Conservation (phyloP, 495 filamentous ascomycete species). For the Polyplosphaeria fusca region DNA sequence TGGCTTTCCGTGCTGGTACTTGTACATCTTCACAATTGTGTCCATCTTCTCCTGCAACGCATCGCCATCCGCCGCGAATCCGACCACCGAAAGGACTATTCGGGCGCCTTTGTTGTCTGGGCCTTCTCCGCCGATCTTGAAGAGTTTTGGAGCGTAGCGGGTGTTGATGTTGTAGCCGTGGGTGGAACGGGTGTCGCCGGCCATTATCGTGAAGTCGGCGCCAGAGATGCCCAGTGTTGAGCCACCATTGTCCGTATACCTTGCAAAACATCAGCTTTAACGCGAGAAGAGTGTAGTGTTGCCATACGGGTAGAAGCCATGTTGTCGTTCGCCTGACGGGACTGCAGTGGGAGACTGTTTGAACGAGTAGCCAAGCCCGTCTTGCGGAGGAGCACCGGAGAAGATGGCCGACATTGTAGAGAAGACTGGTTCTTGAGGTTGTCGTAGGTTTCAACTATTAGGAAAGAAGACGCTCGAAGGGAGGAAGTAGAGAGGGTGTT, state of each 20-base stretch:
- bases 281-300: slow-evolving; percentile 23
- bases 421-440: neutral
- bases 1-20: slow-evolving; percentile 86
- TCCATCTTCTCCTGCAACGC: slow-evolving; percentile 88
- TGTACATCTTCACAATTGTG: slow-evolving; percentile 92
- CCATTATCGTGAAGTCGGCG: slow-evolving; percentile 88
- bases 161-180: slow-evolving; percentile 98
- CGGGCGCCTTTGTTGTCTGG: slow-evolving; percentile 77
- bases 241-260: slow-evolving; percentile 96
- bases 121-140: slow-evolving; percentile 88
- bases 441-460: neutral
- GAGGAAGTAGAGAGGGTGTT: neutral
- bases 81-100: slow-evolving; percentile 87
- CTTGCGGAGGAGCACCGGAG: slow-evolving; percentile 34
- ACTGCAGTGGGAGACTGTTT: slow-evolving; percentile 43
- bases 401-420: slow-evolving; percentile 42
- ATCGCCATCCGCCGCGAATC: slow-evolving; percentile 89
- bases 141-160: slow-evolving; percentile 88
- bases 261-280: slow-evolving; percentile 42
- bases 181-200: slow-evolving; percentile 92
- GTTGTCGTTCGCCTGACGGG: slow-evolving; percentile 56
- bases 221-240: slow-evolving; percentile 94
- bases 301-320: slow-evolving; percentile 89
- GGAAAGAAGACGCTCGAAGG: neutral
- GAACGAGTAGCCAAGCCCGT: slow-evolving; percentile 59